Conservation (phyloP, 495 filamentous ascomycete species). For the Friedmanniomyces simplex region DNA sequence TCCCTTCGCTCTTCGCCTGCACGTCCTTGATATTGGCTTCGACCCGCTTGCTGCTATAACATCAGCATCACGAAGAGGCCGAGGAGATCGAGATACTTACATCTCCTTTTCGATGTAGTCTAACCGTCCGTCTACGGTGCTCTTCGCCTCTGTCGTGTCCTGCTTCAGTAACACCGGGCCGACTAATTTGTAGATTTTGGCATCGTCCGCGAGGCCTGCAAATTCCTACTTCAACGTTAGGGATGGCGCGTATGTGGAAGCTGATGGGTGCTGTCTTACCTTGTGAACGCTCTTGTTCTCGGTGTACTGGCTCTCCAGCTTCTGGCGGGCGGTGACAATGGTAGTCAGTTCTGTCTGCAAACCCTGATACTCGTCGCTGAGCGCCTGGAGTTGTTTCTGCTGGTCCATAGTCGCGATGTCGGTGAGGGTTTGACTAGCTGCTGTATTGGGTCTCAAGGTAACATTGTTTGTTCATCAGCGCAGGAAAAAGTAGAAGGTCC, state of each 20-base stretch:
- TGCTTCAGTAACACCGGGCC: slow-evolving; percentile 92
- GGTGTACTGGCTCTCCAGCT: slow-evolving; percentile 84
- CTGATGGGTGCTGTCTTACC: slow-evolving; percentile 31
- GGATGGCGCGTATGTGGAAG: not conserved
- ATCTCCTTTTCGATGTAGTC: slow-evolving; percentile 93
- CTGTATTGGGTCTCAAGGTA: too few species aligned
- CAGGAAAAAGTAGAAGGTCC: not conserved
- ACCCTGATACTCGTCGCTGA: slow-evolving; percentile 79
- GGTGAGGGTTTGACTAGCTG: not conserved
- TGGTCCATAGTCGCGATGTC: slow-evolving; percentile 27
- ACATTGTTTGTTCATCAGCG: not conserved
- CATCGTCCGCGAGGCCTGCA: slow-evolving; percentile 58
- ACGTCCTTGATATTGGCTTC: slow-evolving; percentile 71
- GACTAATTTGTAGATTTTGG: slow-evolving; percentile 89
- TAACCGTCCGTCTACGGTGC: slow-evolving; percentile 79
- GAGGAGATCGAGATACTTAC: slow-evolving; percentile 39
- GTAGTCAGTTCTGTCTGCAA: slow-evolving; percentile 77
- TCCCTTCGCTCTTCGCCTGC: slow-evolving; percentile 71
- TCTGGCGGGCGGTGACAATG: slow-evolving; percentile 71
- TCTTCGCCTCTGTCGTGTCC: slow-evolving; percentile 73
- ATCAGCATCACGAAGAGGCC: not conserved
- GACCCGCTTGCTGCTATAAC: slow-evolving; percentile 55
- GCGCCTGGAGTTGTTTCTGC: slow-evolving; percentile 61
- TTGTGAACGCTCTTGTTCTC: slow-evolving; percentile 85
- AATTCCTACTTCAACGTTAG: slow-evolving; percentile 56